These are phyloP conservation scores for Cymbopogon flexuosus DNA, from an alignment of 202 grass and related monocot species.

Conservation along the genomic window DNA sequence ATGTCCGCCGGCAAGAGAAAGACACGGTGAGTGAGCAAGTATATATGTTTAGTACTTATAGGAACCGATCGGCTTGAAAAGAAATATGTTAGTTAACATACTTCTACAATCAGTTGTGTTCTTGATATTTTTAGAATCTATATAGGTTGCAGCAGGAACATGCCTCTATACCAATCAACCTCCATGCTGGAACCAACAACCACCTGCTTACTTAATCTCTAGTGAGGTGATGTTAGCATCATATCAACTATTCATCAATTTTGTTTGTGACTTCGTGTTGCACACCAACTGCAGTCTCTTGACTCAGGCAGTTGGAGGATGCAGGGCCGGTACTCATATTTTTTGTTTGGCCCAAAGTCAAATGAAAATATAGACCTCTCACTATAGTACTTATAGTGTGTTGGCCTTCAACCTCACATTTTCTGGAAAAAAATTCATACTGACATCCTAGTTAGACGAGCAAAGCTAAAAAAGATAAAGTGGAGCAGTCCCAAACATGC, in stretches of 20 bases:
- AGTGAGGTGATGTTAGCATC: neutral
- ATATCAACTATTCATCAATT: too few species aligned
- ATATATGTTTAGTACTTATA: too few species aligned
- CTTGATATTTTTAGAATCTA: neutral
- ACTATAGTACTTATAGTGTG: too few species aligned
- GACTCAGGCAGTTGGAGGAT: neutral
- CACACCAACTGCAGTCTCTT: neutral
- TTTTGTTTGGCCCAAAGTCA: neutral
- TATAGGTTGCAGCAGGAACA: neutral
- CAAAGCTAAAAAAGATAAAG: too few species aligned
- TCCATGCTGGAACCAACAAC: neutral
- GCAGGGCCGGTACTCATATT: neutral
- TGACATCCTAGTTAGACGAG: too few species aligned
- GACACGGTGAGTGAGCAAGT: too few species aligned
- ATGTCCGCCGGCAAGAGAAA: neutral
- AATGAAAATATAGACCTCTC: too few species aligned
- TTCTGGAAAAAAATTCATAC: too few species aligned
- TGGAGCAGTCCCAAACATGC: too few species aligned
- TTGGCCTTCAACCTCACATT: too few species aligned
- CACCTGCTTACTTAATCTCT: neutral
- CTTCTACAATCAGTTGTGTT: neutral
- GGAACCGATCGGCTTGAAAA: neutral
- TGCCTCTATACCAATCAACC: neutral
- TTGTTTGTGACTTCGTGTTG: neutral
- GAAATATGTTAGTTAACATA: neutral